Base-by-base conservation (phyloP, 2,329 filamentous ascomycete species). In the Diaporthe humulicola region DNA sequence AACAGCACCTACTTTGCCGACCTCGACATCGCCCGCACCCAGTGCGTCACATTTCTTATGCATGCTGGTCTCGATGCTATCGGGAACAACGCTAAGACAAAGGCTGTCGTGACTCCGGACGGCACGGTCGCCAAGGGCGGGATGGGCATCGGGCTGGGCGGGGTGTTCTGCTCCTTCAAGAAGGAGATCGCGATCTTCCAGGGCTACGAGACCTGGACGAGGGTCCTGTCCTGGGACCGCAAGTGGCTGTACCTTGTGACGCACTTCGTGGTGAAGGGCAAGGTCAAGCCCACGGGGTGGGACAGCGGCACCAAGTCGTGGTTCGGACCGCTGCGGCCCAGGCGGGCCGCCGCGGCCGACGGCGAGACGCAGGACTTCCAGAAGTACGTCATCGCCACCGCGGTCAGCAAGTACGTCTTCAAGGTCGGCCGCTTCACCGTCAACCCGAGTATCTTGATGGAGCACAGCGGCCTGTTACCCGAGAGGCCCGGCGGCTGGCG, bases 381-480 rank as follows among this genome's bases (percentile, higher is more conserved):
- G 82, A 91, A 89, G 83, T 91, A 90, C 75, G 88, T 96, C 52
- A 89, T 93, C 78, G 94, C 94, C 1, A 93, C 92, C 0, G 92
- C 92, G 0, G 83, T 96, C 57, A 92, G 90, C 85, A 96, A 95
- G 86, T 96, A 96, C 82, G 94, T 96, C 54, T 92, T 95, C 82
- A 96, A 96, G 86, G 88, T 95, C 73, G 94, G 93, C 1, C 88
- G 96, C 33, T 87, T 97, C 79, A 98, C 96, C 0, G 91, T 98
- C 5, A 91, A 96, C 77, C 96, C 97, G 0, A 93, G 95, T 78
- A 88, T 94, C 61, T 87, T 96, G 10, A 87, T 98, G 36, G 87
- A 90, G 57, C 90, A 92, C 48, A 93, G 93, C 67, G 91, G 92
- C 1, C 86, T 98, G 81, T 85, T 98, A 69, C 97, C 97, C 0